A percentile compares a stretch with the other conserved stretches of the same genome.
Evolutionary conservation across 208 protist species (phyloP).

Genomic region (Leishmania mexicana): DNA sequence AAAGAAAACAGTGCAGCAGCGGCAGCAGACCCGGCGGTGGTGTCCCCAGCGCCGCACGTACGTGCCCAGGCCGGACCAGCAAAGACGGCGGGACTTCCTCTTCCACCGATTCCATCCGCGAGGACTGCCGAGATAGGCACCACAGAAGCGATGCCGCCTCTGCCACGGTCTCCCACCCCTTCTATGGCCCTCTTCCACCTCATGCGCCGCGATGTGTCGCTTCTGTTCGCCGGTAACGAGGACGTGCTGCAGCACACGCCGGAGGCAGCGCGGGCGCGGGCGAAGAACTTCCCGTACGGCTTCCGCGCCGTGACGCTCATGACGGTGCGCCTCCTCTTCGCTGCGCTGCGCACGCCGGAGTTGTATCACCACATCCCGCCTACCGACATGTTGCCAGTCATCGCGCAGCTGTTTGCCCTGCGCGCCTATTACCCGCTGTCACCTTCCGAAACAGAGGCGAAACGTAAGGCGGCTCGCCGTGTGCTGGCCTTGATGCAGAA

Average conservation of each 20-base stretch:
- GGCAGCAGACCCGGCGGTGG: background rate
- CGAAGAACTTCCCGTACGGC: slow-evolving; percentile 35
- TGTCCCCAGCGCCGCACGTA: background rate
- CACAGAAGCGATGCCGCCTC: background rate
- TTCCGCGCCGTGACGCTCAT: slow-evolving; percentile 37
- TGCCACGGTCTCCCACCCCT: slow-evolving; percentile 17
- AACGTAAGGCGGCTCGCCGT: slow-evolving; percentile 24
- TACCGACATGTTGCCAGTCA: slow-evolving; percentile 34
- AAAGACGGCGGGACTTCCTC: background rate
- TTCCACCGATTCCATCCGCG: background rate
- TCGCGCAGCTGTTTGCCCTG: slow-evolving; percentile 54
- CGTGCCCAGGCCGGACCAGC: background rate
- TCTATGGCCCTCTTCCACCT: slow-evolving; percentile 14
- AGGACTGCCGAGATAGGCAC: background rate
- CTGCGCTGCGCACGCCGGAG: slow-evolving; percentile 34
- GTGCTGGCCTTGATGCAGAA: slow-evolving; percentile 29
- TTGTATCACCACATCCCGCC: slow-evolving; percentile 31
- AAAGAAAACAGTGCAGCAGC: background rate
- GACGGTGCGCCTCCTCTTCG: slow-evolving; percentile 35
- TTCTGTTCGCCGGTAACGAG: slow-evolving; percentile 31
- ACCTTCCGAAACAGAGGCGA: slow-evolving; percentile 13
- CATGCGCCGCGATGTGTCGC: slow-evolving; percentile 23
- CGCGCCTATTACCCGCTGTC: slow-evolving; percentile 39
- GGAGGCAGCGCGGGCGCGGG: slow-evolving; percentile 23
- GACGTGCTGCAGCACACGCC: slow-evolving; percentile 30